A percentile compares a stretch with the other conserved stretches of the same genome.
phyloP scores from a whole-genome alignment of 306 rosid genomes.

The Vicia villosa region DNA sequence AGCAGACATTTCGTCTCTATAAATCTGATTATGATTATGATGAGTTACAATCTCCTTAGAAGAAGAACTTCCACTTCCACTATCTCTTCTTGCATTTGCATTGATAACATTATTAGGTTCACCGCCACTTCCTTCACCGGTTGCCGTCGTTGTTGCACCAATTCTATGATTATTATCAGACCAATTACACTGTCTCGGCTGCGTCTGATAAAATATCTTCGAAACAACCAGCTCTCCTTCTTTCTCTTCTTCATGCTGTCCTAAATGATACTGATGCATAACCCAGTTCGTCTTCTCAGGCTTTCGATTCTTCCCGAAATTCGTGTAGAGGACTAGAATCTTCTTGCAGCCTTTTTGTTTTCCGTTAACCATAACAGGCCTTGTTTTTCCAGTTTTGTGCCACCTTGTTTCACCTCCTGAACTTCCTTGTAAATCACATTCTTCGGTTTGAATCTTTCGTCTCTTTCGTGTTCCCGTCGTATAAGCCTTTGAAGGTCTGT shows the following conservation, averaged over 20 bases:
- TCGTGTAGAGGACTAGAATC: constrained; percentile 86
- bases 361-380: constrained; percentile 86
- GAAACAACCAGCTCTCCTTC: constrained; percentile 98
- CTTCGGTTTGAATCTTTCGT: constrained; percentile 88
- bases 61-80: constrained; percentile 80
- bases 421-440: constrained; percentile 49
- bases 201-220: constrained; percentile 91
- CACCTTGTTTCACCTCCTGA: constrained; percentile 87
- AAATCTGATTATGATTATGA: constrained; percentile 1
- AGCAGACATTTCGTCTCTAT: constrained; percentile 55
- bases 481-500: constrained; percentile 94
- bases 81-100: constrained; percentile 38
- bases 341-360: constrained; percentile 97
- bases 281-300: constrained; percentile 99
- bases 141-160: constrained; percentile 36
- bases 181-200: constrained; percentile 96
- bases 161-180: constrained; percentile 41
- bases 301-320: constrained; percentile 90
- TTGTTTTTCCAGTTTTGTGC: constrained; percentile 97
- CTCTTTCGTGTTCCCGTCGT: constrained; percentile 99
- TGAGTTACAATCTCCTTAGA: constrained; percentile 59
- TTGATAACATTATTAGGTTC: constrained; percentile 13
- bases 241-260: constrained; percentile 85
- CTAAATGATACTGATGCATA: constrained; percentile 96
- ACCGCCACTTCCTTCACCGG: constrained; percentile 54